These are phyloP conservation scores for Sarocladium brachiariae DNA, from an alignment of 2,329 filamentous ascomycete genomes.

Conservation along the genomic window DNA sequence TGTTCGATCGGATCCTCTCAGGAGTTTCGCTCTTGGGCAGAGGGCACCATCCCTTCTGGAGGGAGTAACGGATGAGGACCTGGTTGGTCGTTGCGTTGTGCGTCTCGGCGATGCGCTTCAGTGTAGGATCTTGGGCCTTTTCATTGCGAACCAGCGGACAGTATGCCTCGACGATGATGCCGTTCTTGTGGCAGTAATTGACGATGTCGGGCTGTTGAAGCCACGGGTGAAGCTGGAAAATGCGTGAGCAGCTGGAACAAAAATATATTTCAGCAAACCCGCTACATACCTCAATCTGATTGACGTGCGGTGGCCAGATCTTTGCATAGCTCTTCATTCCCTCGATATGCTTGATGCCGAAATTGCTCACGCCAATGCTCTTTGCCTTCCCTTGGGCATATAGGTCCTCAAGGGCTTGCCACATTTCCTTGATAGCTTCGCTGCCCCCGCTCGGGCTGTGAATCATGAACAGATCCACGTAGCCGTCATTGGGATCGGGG, in stretches of 20 bases:
- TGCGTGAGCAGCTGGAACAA: too few relatives aligned
- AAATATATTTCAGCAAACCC: too few relatives aligned
- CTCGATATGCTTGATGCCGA: slow-evolving; percentile 59
- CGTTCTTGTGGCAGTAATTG: slow-evolving; percentile 63
- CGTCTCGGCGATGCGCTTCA: slow-evolving; percentile 50
- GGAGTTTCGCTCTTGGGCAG: slow-evolving; percentile 58
- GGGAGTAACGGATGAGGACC: slow-evolving; percentile 58
- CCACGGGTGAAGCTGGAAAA: slow-evolving; percentile 64
- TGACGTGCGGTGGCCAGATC: slow-evolving; percentile 60
- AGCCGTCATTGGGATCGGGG: slow-evolving; percentile 45
- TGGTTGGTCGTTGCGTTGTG: slow-evolving; percentile 53
- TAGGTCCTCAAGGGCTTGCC: slow-evolving; percentile 57
- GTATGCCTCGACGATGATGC: slow-evolving; percentile 45
- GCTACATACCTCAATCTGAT: slow-evolving; percentile 58
- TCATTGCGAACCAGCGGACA: slow-evolving; percentile 26
- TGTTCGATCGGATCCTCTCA: slow-evolving; percentile 52
- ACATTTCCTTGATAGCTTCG: slow-evolving; percentile 50
- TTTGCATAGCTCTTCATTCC: slow-evolving; percentile 56
- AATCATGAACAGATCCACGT: slow-evolving; percentile 64
- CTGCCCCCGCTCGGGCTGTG: slow-evolving; percentile 54
- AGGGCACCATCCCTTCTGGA: slow-evolving; percentile 62
- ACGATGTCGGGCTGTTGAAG: slow-evolving; percentile 39
- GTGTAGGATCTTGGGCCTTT: slow-evolving; percentile 43
- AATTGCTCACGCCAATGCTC: slow-evolving; percentile 67
- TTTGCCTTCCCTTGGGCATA: slow-evolving; percentile 52